Evolutionary conservation across 2,329 filamentous ascomycete genomes (phyloP).

Genomic region (Chalaropsis ovoidea): DNA sequence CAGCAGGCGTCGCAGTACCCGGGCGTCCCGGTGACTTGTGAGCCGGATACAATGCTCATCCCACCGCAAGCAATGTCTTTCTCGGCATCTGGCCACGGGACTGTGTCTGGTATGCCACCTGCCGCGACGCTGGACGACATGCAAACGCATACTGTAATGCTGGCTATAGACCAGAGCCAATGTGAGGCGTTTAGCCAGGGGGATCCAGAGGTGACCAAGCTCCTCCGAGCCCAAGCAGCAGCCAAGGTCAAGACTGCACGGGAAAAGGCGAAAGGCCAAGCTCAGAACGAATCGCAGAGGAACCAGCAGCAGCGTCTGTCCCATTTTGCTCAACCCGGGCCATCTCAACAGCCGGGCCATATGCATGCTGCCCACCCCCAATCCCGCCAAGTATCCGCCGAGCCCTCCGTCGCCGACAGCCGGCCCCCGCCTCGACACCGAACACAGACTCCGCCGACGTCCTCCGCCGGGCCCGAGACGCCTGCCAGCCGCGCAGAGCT

Average conservation of each 20-base stretch:
- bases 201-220: not conserved
- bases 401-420: not conserved
- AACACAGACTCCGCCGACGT: not conserved
- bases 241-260: not conserved
- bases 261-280: not conserved
- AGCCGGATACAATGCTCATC: not conserved
- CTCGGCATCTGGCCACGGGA: not conserved
- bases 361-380: not conserved
- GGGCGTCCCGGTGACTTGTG: not conserved
- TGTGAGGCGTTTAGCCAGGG: slow-evolving; percentile 3
- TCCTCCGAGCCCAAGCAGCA: not conserved
- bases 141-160: not conserved
- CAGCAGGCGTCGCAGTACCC: not conserved
- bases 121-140: not conserved
- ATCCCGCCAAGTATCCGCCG: not conserved
- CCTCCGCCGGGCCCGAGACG: not conserved
- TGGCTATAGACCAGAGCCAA: not conserved
- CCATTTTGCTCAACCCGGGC: not conserved
- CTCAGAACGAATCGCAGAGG: not conserved
- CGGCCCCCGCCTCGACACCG: not conserved
- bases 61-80: not conserved
- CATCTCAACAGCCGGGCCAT: not conserved
- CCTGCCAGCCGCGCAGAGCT: not conserved
- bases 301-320: not conserved
- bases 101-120: not conserved